phyloP scores from a whole-genome alignment of 2,329 filamentous ascomycete species.

The Claviceps digitariae region DNA sequence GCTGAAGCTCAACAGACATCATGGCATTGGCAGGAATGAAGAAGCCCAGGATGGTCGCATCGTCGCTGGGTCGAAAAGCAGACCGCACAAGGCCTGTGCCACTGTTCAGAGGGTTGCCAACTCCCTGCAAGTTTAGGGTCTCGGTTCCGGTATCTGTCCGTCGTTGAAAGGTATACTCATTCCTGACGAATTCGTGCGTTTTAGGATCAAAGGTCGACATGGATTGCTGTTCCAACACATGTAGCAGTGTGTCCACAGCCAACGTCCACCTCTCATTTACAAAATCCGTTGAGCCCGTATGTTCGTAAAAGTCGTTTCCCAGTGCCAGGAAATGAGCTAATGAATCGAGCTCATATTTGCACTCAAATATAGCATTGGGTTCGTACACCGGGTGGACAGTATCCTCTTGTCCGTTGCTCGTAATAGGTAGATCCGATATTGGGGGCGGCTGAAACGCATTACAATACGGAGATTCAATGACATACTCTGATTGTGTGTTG shows the following conservation, averaged over 20 bases:
- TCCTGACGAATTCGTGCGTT: slow-evolving; percentile 50
- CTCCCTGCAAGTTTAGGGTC: slow-evolving; percentile 66
- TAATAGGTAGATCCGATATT: slow-evolving; percentile 58
- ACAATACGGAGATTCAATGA: slow-evolving; percentile 91
- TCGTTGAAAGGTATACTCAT: slow-evolving; percentile 80
- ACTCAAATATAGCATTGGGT: slow-evolving; percentile 78
- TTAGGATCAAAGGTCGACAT: slow-evolving; percentile 63
- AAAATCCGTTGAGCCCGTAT: slow-evolving; percentile 67
- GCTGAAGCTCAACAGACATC: slow-evolving; percentile 80
- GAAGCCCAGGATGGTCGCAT: slow-evolving; percentile 86
- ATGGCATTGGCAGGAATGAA: slow-evolving; percentile 94
- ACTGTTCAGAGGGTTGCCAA: slow-evolving; percentile 81
- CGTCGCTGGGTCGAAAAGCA: slow-evolving; percentile 88
- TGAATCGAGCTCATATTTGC: slow-evolving; percentile 97
- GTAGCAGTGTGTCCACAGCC: slow-evolving; percentile 61
- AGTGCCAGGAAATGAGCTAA: slow-evolving; percentile 82
- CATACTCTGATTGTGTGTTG: slow-evolving; percentile 89
- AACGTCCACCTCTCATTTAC: slow-evolving; percentile 64
- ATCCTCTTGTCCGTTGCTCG: slow-evolving; percentile 71
- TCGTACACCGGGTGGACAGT: slow-evolving; percentile 78
- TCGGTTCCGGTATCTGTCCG: slow-evolving; percentile 74
- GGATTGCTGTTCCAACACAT: slow-evolving; percentile 66
- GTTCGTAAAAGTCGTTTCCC: slow-evolving; percentile 71
- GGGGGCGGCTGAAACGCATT: slow-evolving; percentile 95
- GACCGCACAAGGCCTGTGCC: slow-evolving; percentile 79